Base-by-base conservation (phyloP, 306 rosid genomes). In the Prunus armeniaca region DNA sequence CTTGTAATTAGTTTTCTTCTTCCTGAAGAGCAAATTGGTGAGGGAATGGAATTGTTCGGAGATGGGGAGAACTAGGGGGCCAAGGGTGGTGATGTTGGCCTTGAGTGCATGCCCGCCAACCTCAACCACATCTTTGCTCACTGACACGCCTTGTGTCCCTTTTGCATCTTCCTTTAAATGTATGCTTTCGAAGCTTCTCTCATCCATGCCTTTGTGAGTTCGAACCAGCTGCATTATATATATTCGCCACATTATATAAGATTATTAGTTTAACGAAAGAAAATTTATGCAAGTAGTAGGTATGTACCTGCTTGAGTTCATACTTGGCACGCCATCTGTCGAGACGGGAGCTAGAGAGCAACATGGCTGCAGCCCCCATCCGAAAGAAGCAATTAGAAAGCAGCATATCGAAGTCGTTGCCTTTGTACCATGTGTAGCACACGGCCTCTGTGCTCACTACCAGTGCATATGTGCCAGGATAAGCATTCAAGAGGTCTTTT, bases 291-390 rank as follows among this genome's bases (percentile, higher is more conserved):
- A 38, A 38, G 9, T 38, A 38, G 61, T n/a, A 20, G 13, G 27
- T 18, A n/a, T 9, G 55, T 12, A 91, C 91, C 86, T 84, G 90
- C 58, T 81, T 79, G 83, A 87, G 90, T 79, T 86, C 80, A 22
- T 89, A 89, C 79, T 89, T 91, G 81, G 96, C 89, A 1, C 80
- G 86, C 96, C 96, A 87, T 68, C 92, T 65, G 43, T 88, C 84
- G 0, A 68, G 61, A 60, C 66, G 87, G 52, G 67, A 83, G 84
- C 86, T 83, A 0, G 92, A 89, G 51, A 89, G 91, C 78, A 91
- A 15, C 49, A 86, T 60, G 30, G 96, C 89, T 15, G 93, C 81
- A 47, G 90, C 89, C 7, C 96, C 92, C 90, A 89, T 89, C 67
- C 90, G 85, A 52, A 86, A 81, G 93, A 87, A 89, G 89, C 96